phyloP scores from a whole-genome alignment of 805 yeast genomes.

The Tetrapisispora fleetii region DNA sequence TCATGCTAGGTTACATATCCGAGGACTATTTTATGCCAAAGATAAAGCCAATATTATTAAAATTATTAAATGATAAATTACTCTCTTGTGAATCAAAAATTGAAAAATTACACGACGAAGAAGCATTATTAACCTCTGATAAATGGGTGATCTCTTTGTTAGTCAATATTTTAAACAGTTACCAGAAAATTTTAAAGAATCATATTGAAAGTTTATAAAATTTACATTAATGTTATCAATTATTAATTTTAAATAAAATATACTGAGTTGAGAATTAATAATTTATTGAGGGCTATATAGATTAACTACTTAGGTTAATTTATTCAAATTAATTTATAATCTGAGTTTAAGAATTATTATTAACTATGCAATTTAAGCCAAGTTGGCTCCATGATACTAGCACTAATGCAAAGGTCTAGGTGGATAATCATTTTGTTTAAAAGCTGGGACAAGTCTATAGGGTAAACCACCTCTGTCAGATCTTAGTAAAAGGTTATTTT shows the following conservation, averaged over 20 bases:
- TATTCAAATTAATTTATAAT: no score
- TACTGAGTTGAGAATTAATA: not conserved
- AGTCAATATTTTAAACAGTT: conserved; percentile 12
- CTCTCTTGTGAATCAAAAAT: not conserved
- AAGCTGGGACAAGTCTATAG: conserved; percentile 27
- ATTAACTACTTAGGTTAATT: no score
- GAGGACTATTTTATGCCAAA: conserved; percentile 21
- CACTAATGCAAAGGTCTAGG: conserved; percentile 11
- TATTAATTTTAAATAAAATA: not conserved
- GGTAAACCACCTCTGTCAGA: conserved; percentile 30
- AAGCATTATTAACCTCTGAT: not conserved
- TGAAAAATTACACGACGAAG: not conserved
- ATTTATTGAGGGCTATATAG: no score
- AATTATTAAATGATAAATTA: not conserved
- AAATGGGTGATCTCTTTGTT: conserved; percentile 10
- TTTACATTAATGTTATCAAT: not conserved
- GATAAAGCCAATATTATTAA: conserved; percentile 1
- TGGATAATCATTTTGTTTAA: conserved; percentile 23
- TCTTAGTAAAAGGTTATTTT: conserved; percentile 21
- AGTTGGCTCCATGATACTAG: not conserved
- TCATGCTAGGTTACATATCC: conserved; percentile 21
- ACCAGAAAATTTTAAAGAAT: conserved; percentile 2
- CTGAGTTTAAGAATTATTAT: no score
- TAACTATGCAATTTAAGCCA: no score
- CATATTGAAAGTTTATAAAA: not conserved